Conservation (phyloP, 306 rosid species). For the Prunus mume region DNA sequence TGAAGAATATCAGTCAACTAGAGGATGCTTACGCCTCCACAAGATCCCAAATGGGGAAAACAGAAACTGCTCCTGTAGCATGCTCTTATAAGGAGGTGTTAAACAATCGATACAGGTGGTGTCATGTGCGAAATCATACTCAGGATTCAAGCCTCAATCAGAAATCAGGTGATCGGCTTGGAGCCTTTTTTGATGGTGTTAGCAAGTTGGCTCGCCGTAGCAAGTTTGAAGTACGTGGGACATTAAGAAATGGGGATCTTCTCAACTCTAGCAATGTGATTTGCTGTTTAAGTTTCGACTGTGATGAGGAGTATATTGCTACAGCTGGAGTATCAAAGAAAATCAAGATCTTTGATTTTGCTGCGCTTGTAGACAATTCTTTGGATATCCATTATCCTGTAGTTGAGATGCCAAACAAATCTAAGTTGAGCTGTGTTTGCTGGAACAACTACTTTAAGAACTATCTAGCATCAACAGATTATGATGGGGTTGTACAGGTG, state of each 20-base stretch:
- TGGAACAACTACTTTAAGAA: conserved; percentile 76
- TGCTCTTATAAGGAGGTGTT: conserved; percentile 37
- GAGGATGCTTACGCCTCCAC: conserved; percentile 57
- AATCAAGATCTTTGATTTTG: conserved; percentile 66
- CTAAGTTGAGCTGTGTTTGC: conserved; percentile 68
- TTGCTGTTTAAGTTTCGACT: conserved; percentile 74
- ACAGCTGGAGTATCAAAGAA: conserved; percentile 80
- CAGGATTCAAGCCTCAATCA: conserved; percentile 25
- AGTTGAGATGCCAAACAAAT: conserved; percentile 62
- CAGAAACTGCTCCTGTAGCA: conserved; percentile 31
- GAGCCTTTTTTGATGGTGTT: conserved; percentile 61
- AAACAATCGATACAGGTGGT: conserved; percentile 35
- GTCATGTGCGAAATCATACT: conserved; percentile 18
- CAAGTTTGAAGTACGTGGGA: conserved; percentile 63
- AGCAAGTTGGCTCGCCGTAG: conserved; percentile 60
- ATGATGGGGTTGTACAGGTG: conserved; percentile 76
- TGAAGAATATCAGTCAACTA: conserved; percentile 46
- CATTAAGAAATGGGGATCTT: conserved; percentile 57
- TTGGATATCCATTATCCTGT: conserved; percentile 73
- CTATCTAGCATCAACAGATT: conserved; percentile 71
- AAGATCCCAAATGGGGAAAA: conserved; percentile 52
- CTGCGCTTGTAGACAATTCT: conserved; percentile 46
- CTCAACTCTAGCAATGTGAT: conserved; percentile 64
- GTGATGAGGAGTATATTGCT: conserved; percentile 68
- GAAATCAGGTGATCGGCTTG: conserved; percentile 41